Percentiles rank a stretch among this genome's conserved stretches.
These are phyloP conservation scores for Yarrowia hollandica DNA, from an alignment of 805 yeast species.

Conservation along the genomic window DNA sequence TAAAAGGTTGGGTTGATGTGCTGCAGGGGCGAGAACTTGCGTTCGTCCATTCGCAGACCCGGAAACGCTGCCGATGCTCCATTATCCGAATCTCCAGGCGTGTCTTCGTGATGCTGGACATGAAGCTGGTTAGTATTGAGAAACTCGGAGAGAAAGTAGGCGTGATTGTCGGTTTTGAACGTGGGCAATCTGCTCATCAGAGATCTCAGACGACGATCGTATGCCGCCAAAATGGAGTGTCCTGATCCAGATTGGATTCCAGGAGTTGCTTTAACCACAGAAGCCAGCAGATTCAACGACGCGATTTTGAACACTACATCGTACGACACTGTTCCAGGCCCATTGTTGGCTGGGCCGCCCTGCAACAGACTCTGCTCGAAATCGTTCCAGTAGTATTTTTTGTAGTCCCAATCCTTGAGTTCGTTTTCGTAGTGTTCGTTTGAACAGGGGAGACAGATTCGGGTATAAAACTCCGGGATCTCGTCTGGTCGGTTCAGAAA, in stretches of 20 bases:
- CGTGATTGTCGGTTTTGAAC: conserved; percentile 27
- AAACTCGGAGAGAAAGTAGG: conserved; percentile 26
- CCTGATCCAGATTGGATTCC: conserved; percentile 1
- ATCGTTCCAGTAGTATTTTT: conserved; percentile 30
- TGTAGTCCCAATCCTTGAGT: conserved; percentile 30
- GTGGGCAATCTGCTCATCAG: conserved; percentile 15
- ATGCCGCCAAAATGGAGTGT: neutral
- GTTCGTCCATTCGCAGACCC: conserved; percentile 4
- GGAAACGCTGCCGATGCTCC: neutral
- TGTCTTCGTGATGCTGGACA: conserved; percentile 1
- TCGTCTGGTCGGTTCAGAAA: conserved; percentile 13
- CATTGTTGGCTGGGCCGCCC: neutral
- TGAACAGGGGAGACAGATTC: conserved; percentile 26
- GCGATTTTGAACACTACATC: conserved; percentile 27
- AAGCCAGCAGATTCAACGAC: conserved; percentile 18
- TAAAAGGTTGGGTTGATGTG: conserved; percentile 28
- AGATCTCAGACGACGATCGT: conserved; percentile 11
- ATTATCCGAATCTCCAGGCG: conserved; percentile 5
- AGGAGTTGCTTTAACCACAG: conserved; percentile 24
- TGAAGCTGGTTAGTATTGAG: conserved; percentile 20
- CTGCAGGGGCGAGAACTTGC: conserved; percentile 28
- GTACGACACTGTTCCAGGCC: conserved; percentile 14
- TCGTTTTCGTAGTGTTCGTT: conserved; percentile 27
- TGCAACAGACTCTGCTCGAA: conserved; percentile 24
- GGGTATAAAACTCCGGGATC: conserved; percentile 20